Percentiles rank a stretch among this genome's conserved stretches.
phyloP scores from a whole-genome alignment of 2,329 filamentous ascomycete species.

The Aspergillus quadricinctus region DNA sequence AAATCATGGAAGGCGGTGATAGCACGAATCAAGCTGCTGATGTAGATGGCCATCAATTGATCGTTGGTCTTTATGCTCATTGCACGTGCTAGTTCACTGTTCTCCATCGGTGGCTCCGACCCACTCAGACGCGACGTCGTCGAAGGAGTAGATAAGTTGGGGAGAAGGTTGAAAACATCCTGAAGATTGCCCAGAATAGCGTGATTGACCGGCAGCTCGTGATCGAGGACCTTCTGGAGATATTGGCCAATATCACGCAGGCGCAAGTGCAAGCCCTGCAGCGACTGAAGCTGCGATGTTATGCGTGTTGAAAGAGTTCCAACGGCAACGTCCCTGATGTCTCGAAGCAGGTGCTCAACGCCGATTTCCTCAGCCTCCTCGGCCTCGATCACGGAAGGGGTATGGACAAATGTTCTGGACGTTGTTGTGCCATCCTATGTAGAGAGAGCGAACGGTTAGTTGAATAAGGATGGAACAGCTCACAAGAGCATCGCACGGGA shows the following conservation, averaged over 20 bases:
- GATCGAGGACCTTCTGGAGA: slow-evolving; percentile 90
- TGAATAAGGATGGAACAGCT: neutral
- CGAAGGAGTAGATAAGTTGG: slow-evolving; percentile 83
- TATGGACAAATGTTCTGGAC: slow-evolving; percentile 96
- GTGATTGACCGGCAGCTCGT: slow-evolving; percentile 91
- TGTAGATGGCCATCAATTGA: slow-evolving; percentile 96
- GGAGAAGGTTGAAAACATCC: slow-evolving; percentile 97
- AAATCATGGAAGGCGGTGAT: slow-evolving; percentile 99
- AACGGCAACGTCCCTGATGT: slow-evolving; percentile 96
- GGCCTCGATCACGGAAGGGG: slow-evolving; percentile 95
- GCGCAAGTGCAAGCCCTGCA: slow-evolving; percentile 91
- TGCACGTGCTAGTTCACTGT: slow-evolving; percentile 84
- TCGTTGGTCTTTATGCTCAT: slow-evolving; percentile 99
- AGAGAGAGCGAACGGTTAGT: neutral
- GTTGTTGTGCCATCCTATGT: slow-evolving; percentile 90
- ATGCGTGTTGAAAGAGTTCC: slow-evolving; percentile 94
- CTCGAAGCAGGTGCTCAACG: slow-evolving; percentile 93
- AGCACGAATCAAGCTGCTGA: slow-evolving; percentile 91
- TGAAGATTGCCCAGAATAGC: slow-evolving; percentile 97
- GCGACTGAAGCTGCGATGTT: slow-evolving; percentile 93
- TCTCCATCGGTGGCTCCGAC: slow-evolving; percentile 56
- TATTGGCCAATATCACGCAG: slow-evolving; percentile 94
- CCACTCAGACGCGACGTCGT: slow-evolving; percentile 57
- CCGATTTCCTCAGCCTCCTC: slow-evolving; percentile 99
- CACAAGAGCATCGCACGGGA: neutral